Conservation (phyloP, 2,329 filamentous ascomycete genomes). For the Cyphellophora attinorum region DNA sequence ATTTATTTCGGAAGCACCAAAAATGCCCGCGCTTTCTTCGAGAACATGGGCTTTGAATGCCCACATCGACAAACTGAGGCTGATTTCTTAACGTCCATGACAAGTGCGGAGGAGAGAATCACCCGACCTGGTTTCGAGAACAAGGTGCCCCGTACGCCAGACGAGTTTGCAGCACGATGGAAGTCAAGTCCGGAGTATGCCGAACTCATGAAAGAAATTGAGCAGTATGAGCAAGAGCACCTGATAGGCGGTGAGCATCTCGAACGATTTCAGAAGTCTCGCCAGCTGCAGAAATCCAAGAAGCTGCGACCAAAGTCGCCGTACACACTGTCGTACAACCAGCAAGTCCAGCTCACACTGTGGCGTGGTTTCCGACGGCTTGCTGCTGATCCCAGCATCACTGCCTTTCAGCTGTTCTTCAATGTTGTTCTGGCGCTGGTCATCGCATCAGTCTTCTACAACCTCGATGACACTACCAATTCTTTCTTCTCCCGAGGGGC, state of each 20-base stretch:
- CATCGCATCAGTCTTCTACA: conserved; percentile 58
- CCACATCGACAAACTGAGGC: conserved; percentile 59
- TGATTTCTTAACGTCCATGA: conserved; percentile 63
- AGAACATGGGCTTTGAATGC: conserved; percentile 60
- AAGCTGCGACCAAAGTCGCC: conserved; percentile 41
- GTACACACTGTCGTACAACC: conserved; percentile 44
- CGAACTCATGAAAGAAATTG: conserved; percentile 31
- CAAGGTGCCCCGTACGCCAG: conserved; percentile 56
- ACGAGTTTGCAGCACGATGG: conserved; percentile 56
- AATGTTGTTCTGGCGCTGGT: conserved; percentile 53
- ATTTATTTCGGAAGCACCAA: conserved; percentile 64
- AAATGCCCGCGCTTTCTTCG: conserved; percentile 57
- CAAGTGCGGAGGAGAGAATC: conserved; percentile 53
- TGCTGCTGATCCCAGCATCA: conserved; percentile 54
- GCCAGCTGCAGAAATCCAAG: conserved; percentile 34
- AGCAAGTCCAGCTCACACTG: conserved; percentile 49
- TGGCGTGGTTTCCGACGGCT: conserved; percentile 56
- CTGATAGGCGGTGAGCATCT: conserved; percentile 33
- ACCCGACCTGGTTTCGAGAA: conserved; percentile 51
- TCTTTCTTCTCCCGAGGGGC: conserved; percentile 58
- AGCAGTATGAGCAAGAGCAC: conserved; percentile 31
- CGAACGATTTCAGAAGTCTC: conserved; percentile 30
- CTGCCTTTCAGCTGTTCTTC: conserved; percentile 52
- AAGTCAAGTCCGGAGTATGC: conserved; percentile 42
- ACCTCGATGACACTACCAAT: conserved; percentile 45